Evolutionary conservation across 2,329 filamentous ascomycete genomes (phyloP), one percentile per base, ranked within the genome.

Genomic region (Coniochaeta hoffmannii): DNA sequence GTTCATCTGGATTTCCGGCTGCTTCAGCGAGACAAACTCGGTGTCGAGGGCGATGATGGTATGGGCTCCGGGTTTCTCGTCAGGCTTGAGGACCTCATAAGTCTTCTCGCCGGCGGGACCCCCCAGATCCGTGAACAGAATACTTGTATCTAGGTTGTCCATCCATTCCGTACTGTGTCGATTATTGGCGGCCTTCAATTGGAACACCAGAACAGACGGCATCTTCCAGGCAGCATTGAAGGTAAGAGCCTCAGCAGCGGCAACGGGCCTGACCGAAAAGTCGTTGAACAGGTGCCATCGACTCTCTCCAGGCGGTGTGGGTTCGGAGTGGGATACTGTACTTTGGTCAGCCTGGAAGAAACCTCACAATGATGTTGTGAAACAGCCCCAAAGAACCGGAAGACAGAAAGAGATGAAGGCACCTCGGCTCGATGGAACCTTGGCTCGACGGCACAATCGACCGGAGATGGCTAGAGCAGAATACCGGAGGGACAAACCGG

Each of bases 201-300:
- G 94, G 71, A 89, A 99, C 4, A 89, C 80, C 54, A 99, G 74
- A 5, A 97, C 87, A 12, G 90, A 91, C 0, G 94, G 94, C 52
- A 90, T 79, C 73, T 97, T 99, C 94, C 94, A 99, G 17, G 85
- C 81, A 3, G 90, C 84, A 59, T 93, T 92, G 70, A 97, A 99
- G 24, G 87, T 85, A 17, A 97, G 76, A 0, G 93, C 95, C 67
- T 99, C 93, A 58, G 91, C 86, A 28, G 83, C 81, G 31, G 86
- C 83, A 15, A 96, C 83, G 10, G 87, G 85, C 12, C 89, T 84
- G 22, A 99, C 95, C 34, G 96, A 73, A 65, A 99, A 99, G 71
- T 99, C 94, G 63, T 99, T 99, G 75, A 99, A 97, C 1, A 99
- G 73, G 71, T 97, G 90, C 95, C 95, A 99, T 63, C 87, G 86